Percentiles rank a stretch among this genome's conserved stretches.
Conservation (phyloP, 768 basidiomycete species). For the Boletus sp. region DNA sequence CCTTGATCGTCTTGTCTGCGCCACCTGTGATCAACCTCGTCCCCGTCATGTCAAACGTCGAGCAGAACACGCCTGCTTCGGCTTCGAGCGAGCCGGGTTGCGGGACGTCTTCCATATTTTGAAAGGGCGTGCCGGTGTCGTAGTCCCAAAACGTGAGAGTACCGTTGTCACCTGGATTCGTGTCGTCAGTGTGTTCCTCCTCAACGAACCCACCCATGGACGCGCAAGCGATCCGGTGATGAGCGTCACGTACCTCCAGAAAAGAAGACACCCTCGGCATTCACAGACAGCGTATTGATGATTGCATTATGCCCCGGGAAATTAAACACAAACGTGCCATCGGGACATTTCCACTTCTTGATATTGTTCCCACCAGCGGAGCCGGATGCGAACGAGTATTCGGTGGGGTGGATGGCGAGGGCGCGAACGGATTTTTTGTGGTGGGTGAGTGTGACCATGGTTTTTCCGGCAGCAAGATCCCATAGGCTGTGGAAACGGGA, state of each 20-base stretch:
- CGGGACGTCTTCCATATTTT: conserved; percentile 88
- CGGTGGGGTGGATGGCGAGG: conserved; percentile 91
- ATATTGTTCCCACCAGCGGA: conserved; percentile 99
- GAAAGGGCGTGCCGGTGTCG: conserved; percentile 90
- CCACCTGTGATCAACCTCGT: conserved; percentile 93
- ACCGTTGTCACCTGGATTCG: conserved; percentile 77
- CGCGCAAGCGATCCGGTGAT: not conserved
- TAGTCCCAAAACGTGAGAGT: conserved; percentile 93
- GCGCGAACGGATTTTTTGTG: conserved; percentile 98
- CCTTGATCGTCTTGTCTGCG: conserved; percentile 99
- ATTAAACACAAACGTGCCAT: conserved; percentile 94
- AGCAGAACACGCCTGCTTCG: conserved; percentile 95
- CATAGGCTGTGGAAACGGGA: conserved; percentile 56
- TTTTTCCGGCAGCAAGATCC: conserved; percentile 98
- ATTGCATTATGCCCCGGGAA: conserved; percentile 96
- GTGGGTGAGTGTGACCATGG: conserved; percentile 95
- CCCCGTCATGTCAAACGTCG: conserved; percentile 94
- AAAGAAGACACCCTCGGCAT: conserved; percentile 94
- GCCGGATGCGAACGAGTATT: conserved; percentile 93
- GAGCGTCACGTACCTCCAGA: conserved; percentile 65
- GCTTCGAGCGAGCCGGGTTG: conserved; percentile 98
- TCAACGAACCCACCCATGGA: not conserved
- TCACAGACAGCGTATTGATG: conserved; percentile 93
- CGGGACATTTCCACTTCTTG: conserved; percentile 99
- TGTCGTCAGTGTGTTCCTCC: not conserved